A percentile compares a stretch with the other conserved stretches of the same genome.
phyloP scores from a whole-genome alignment of 768 basidiomycete species.

The Trametes sanguinea region DNA sequence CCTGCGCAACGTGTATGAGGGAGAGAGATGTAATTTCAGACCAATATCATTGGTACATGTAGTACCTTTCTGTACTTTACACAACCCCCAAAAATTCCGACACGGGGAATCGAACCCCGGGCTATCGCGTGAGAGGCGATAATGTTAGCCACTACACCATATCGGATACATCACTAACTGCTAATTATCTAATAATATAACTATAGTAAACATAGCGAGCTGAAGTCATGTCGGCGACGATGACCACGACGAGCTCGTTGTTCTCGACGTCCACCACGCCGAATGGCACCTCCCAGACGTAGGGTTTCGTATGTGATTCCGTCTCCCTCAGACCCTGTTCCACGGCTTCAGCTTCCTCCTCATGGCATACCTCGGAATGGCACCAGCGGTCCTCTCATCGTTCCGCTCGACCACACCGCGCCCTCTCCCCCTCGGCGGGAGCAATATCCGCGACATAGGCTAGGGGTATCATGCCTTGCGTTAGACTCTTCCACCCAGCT shows the following conservation, averaged over 20 bases:
- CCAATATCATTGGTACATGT: too few relatives aligned
- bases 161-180: background rate
- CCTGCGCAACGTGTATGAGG: too few relatives aligned
- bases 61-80: too few relatives aligned
- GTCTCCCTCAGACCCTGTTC: too few relatives aligned
- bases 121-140: conserved; percentile 22
- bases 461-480: conserved; percentile 86
- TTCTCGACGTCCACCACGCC: too few relatives aligned
- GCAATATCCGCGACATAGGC: conserved; percentile 78
- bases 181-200: background rate
- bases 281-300: too few relatives aligned
- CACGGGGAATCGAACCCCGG: conserved; percentile 23
- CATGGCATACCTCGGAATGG: too few relatives aligned
- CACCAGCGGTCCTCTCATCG: conserved; percentile 72
- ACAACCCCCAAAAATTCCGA: conserved; percentile 7
- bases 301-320: too few relatives aligned
- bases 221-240: too few relatives aligned
- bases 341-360: too few relatives aligned
- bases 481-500: conserved; percentile 83
- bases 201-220: background rate
- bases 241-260: background rate
- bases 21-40: too few relatives aligned
- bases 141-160: conserved; percentile 21
- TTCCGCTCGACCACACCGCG: too few relatives aligned
- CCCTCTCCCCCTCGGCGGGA: conserved; percentile 19